Evolutionary conservation across 2,329 filamentous ascomycete species (phyloP), one percentile per base, ranked within the genome.

Genomic region (Claviceps lovelessii): DNA sequence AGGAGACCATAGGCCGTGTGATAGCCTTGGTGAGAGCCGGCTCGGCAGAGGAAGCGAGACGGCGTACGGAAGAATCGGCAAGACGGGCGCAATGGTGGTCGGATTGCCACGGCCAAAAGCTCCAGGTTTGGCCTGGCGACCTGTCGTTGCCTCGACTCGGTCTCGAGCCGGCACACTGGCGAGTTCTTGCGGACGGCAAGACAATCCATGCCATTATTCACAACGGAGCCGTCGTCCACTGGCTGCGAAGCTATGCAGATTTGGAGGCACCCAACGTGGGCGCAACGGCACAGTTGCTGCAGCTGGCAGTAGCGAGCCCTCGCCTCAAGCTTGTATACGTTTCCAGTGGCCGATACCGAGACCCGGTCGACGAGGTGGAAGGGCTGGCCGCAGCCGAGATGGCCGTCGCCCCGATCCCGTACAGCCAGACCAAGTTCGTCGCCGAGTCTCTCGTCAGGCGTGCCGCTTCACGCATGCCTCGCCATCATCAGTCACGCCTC

Each of bases 381-480:
- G 49, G 52, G 11, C 23, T 29, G 15, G 28, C 23, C 10, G 31
- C 41, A 7, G 19, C 5, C 15, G 39, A 55, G 2, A 15, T 55
- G 17, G 31, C 42, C 17, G 19, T n/a, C 6, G 33, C 28, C 4
- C 8, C 51, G 15, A 51, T 58, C 28, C 58, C 58, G 1, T 63
- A 63, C 45, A 58, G 52, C 47, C 61, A 62, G 53, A 61, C 60
- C 2, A 63, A 63, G 48, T 62, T 62, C 39, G 61, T 63, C 8
- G 53, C 61, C 3, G 59, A 63, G 23, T 55, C 57, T 1, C 31
- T 63, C 28, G 57, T 60, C 8, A 57, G 51, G 19, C 53, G 60
- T 13, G 58, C 57, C 1, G 59, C 60, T 4, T 51, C 50, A 5
- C 57, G 61, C 10, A 19, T 54, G 8, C n/a, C 41, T 15, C 29